phyloP scores from a whole-genome alignment of 345 rosid genomes.

The Salix purpurea region DNA sequence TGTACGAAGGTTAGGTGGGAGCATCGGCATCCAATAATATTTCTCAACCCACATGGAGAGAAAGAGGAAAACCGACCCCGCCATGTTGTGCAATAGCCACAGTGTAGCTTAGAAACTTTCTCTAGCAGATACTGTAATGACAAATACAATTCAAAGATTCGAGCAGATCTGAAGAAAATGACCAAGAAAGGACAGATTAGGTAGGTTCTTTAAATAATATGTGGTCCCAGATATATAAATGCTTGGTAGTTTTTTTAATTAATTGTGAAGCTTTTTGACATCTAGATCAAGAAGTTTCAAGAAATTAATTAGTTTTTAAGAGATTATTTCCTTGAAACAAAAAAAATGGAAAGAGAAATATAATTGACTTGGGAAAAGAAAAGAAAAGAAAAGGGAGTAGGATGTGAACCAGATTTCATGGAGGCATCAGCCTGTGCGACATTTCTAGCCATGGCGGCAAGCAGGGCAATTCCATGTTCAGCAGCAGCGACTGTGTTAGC shows the following conservation, averaged over 20 bases:
- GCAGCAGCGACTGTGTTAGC: slow-evolving; percentile 86
- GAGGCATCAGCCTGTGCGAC: slow-evolving; percentile 85
- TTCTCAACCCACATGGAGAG: background rate
- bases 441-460: slow-evolving; percentile 70
- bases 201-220: too few relatives aligned
- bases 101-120: background rate
- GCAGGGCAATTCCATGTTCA: slow-evolving; percentile 76
- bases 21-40: background rate
- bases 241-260: too few relatives aligned
- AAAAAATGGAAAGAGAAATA: background rate
- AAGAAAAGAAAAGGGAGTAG: background rate
- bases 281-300: too few relatives aligned
- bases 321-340: background rate
- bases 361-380: too few relatives aligned
- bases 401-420: slow-evolving; percentile 60
- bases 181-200: background rate
- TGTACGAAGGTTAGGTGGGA: background rate
- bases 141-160: background rate
- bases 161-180: background rate
- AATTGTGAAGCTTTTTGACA: too few relatives aligned
- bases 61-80: slow-evolving; percentile 10
- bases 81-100: background rate
- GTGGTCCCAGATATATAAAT: too few relatives aligned
- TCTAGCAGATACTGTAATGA: background rate
- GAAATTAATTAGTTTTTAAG: too few relatives aligned